Base-by-base conservation (phyloP, 2,329 filamentous ascomycete genomes). In the Penicillium digitatum region DNA sequence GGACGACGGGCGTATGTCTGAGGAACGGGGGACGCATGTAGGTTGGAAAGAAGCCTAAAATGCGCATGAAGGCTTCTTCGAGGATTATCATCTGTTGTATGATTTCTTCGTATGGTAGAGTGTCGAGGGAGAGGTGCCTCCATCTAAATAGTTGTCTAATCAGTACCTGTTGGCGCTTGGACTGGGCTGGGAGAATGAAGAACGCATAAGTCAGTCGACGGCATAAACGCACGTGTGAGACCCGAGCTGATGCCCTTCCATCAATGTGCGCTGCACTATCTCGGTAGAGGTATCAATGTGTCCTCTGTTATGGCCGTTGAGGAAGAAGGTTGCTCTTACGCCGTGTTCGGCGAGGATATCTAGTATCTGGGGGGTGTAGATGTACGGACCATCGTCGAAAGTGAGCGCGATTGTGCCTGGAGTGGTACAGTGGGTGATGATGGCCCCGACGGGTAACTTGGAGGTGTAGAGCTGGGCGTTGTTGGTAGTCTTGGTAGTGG, bases 291-390 rank as follows among this genome's bases (percentile, higher is more conserved):
- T 55, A 11, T 65, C 54, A 18, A 74, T 74, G 32, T 62, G 66
- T 11, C 66, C 71, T 45, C 66, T 71, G 57, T 70, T 72, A 26
- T 71, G 64, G 10, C 77, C 77, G 22, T 72, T 82, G 56, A 87
- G 77, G 71, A 87, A 87, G 68, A 88, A 88, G 10, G 86, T 87
- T 12, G 82, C 84, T 59, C 80, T 82, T 31, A 80, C 83, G 32
- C 78, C 74, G 66, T 86, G 82, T 18, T 72, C 73, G 45, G 74
- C 73, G 46, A 87, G 76, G 39, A 82, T 75, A 61, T 86, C 81
- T 2, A 87, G 74, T 6, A 87, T 76, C 46, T 81, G 76, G 22
- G 72, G 65, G 1, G 84, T 87, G 69, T 83, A 85, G 32, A 76
- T 71, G 62, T 79, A 82, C 14, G 84, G 85, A 0, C 85, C 85